These are phyloP conservation scores for Phylloporus sp. DNA, from an alignment of 1,284 basidiomycete genomes.

Conservation along the genomic window DNA sequence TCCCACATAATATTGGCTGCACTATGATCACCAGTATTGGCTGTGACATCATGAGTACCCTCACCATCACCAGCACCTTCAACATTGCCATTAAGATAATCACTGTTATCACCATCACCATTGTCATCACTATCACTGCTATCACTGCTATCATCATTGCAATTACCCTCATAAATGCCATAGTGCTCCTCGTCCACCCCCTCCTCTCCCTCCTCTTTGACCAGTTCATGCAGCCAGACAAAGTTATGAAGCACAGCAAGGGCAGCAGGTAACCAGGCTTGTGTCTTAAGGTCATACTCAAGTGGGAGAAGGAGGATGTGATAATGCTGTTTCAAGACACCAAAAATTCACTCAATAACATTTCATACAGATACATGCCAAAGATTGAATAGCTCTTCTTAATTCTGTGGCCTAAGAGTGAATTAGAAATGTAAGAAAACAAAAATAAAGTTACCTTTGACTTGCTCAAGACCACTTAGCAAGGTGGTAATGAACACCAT, in stretches of 20 bases:
- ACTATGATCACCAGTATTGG: background rate
- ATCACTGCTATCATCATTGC: no score
- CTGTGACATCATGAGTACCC: background rate
- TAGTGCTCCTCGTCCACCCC: background rate
- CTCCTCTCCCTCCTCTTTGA: background rate
- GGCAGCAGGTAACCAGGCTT: constrained; percentile 41
- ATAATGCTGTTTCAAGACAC: constrained; percentile 48
- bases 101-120: background rate
- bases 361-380: constrained; percentile 49
- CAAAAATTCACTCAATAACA: constrained; percentile 52
- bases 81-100: background rate
- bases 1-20: background rate
- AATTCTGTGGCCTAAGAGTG: background rate
- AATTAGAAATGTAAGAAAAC: background rate
- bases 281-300: constrained; percentile 38
- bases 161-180: no score
- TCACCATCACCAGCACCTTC: background rate
- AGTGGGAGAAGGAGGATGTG: constrained; percentile 35
- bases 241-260: constrained; percentile 48
- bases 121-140: no score
- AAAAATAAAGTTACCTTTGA: background rate
- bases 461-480: background rate
- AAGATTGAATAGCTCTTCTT: constrained; percentile 51
- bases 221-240: constrained; percentile 23
- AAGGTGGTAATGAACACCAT: background rate